These are phyloP conservation scores for Botrytis sinoallii DNA, from an alignment of 2,329 filamentous ascomycete genomes.

Conservation along the genomic window DNA sequence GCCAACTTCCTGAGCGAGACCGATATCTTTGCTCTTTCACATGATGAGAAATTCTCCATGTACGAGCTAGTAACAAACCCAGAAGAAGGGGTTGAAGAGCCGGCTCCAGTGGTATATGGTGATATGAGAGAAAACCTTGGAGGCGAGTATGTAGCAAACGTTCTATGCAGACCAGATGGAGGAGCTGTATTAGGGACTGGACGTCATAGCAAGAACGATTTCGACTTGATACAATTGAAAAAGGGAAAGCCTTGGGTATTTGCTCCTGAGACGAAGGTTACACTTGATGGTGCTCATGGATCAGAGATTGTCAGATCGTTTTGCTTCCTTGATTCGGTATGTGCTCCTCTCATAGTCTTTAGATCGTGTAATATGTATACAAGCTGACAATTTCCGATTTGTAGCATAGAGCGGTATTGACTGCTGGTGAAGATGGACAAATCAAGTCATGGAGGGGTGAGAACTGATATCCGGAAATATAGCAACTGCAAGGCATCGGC, in stretches of 20 bases:
- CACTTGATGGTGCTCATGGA: slow-evolving; percentile 60
- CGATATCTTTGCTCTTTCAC: slow-evolving; percentile 69
- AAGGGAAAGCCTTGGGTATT: slow-evolving; percentile 53
- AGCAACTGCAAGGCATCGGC: not conserved
- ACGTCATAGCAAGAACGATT: slow-evolving; percentile 58
- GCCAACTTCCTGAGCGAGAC: slow-evolving; percentile 65
- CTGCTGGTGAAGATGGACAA: slow-evolving; percentile 42
- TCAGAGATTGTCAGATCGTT: slow-evolving; percentile 62
- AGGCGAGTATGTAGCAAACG: slow-evolving; percentile 72
- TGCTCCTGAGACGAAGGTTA: slow-evolving; percentile 53
- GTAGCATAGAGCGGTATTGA: slow-evolving; percentile 39
- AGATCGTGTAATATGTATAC: not conserved
- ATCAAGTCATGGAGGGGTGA: slow-evolving; percentile 41
- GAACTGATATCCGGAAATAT: slow-evolving; percentile 1
- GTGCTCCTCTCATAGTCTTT: slow-evolving; percentile 17
- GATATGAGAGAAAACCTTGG: slow-evolving; percentile 64
- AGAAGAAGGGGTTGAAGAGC: slow-evolving; percentile 53
- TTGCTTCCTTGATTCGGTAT: slow-evolving; percentile 58
- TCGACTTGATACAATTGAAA: slow-evolving; percentile 59
- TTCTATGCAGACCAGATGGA: slow-evolving; percentile 58
- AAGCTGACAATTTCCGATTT: slow-evolving; percentile 13
- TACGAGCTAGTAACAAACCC: slow-evolving; percentile 65
- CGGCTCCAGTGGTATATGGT: slow-evolving; percentile 56
- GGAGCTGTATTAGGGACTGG: slow-evolving; percentile 63
- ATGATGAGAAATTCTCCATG: slow-evolving; percentile 74